Conservation (phyloP, 2,329 filamentous ascomycete genomes). For the Drechslerella dactyloides region DNA sequence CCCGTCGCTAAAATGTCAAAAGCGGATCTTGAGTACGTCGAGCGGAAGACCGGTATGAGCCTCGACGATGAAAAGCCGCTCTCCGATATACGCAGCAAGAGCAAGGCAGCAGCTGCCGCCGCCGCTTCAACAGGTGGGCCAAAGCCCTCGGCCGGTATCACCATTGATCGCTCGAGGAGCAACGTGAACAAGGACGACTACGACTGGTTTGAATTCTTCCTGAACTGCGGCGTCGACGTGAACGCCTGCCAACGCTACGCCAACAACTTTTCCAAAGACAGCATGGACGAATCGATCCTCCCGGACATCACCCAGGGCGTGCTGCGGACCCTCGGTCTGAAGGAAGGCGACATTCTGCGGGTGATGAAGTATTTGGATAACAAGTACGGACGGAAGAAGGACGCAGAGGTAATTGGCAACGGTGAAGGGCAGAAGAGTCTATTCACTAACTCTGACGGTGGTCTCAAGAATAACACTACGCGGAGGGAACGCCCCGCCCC, state of each 20-base stretch:
- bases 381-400: constrained; percentile 73
- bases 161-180: constrained; percentile 56
- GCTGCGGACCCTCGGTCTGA: constrained; percentile 85
- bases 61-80: constrained; percentile 91
- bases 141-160: constrained; percentile 53
- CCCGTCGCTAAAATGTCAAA: constrained; percentile 94
- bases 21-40: constrained; percentile 93
- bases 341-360: constrained; percentile 94
- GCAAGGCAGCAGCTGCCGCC: constrained; percentile 57
- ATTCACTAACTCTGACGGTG: constrained; percentile 91
- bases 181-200: constrained; percentile 70
- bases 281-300: constrained; percentile 92
- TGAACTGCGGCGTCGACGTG: constrained; percentile 87
- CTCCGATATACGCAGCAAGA: constrained; percentile 71
- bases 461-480: constrained; percentile 84
- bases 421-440: constrained; percentile 65
- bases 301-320: constrained; percentile 85
- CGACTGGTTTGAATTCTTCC: constrained; percentile 99
- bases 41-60: constrained; percentile 82
- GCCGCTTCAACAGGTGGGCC: constrained; percentile 55
- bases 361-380: constrained; percentile 87
- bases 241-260: constrained; percentile 94
- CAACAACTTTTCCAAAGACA: constrained; percentile 84
- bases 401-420: constrained; percentile 67
- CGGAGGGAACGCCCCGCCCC: constrained; percentile 88